These are phyloP conservation scores for Pichia phayaonensis DNA, from an alignment of 805 yeast genomes.

Conservation along the genomic window DNA sequence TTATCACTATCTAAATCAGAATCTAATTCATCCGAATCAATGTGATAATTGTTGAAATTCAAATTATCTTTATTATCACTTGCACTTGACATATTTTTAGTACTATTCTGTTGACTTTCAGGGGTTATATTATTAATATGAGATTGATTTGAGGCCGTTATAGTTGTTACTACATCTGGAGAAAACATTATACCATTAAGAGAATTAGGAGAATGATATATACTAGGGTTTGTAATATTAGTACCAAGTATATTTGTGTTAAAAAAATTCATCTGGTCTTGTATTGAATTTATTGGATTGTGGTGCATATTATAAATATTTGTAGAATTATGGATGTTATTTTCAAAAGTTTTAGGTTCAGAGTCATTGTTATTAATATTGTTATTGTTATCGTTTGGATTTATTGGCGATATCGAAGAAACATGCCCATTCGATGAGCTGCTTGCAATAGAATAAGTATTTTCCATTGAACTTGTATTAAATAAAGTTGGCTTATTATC, in stretches of 20 bases:
- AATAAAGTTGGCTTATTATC: conserved; percentile 9
- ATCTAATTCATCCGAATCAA: conserved; percentile 9
- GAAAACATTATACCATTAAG: conserved; percentile 7
- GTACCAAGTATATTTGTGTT: conserved; percentile 2
- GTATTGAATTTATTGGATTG: conserved; percentile 2
- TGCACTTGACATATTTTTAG: background rate
- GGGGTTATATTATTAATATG: conserved; percentile 8
- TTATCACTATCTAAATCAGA: conserved; percentile 12
- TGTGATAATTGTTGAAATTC: background rate
- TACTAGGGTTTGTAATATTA: background rate
- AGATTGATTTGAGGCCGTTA: conserved; percentile 1
- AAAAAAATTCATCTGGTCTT: conserved; percentile 6
- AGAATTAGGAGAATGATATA: conserved; percentile 8
- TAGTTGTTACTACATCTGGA: background rate
- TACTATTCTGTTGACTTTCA: conserved; percentile 5
- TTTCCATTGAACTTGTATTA: conserved; percentile 1
- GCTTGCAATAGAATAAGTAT: background rate
- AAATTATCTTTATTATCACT: background rate
- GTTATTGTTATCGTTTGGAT: conserved; percentile 9
- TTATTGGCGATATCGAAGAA: conserved; percentile 6
- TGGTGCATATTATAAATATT: conserved; percentile 1
- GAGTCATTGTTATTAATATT: conserved; percentile 11
- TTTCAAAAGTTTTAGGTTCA: conserved; percentile 7
- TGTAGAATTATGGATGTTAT: conserved; percentile 10
- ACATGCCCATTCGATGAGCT: background rate